These are phyloP conservation scores for Dillenia suffruticosa DNA, from an alignment of 164 flowering plant genomes.

Conservation along the genomic window DNA sequence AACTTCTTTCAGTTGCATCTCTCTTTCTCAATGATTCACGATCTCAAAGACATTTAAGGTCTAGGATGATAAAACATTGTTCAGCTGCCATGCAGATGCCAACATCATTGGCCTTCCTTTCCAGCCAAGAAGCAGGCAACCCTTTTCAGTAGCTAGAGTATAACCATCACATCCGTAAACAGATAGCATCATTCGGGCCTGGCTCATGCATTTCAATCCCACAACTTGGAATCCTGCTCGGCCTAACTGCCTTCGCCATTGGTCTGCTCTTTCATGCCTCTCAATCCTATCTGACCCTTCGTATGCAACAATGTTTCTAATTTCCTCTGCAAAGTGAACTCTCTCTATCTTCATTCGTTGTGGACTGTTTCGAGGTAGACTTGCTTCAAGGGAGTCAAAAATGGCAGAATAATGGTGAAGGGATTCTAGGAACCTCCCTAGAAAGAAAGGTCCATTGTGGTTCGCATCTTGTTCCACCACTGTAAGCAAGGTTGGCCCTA, in stretches of 20 bases:
- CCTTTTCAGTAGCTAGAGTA: slow-evolving; percentile 45
- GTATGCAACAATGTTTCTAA: slow-evolving; percentile 40
- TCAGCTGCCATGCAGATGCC: slow-evolving; percentile 60
- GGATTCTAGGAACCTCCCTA: slow-evolving; percentile 63
- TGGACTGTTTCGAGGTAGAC: slow-evolving; percentile 35
- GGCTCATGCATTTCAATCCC: slow-evolving; percentile 39
- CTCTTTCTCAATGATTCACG: no score
- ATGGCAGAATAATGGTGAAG: slow-evolving; percentile 64
- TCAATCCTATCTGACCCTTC: slow-evolving; percentile 51
- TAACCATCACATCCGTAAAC: slow-evolving; percentile 56
- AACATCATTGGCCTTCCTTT: slow-evolving; percentile 56
- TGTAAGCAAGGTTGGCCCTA: slow-evolving; percentile 40
- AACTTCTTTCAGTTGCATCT: no score
- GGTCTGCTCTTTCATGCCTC: slow-evolving; percentile 60
- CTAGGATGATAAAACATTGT: slow-evolving; percentile 7
- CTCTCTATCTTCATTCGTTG: slow-evolving; percentile 52
- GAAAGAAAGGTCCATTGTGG: slow-evolving; percentile 70
- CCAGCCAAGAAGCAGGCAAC: slow-evolving; percentile 65
- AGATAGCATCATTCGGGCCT: slow-evolving; percentile 43
- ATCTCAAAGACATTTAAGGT: no score
- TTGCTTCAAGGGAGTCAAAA: slow-evolving; percentile 56
- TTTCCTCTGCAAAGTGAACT: slow-evolving; percentile 46
- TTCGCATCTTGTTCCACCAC: slow-evolving; percentile 64
- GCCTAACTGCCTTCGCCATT: slow-evolving; percentile 55
- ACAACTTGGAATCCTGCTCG: slow-evolving; percentile 47